Evolutionary conservation across 2,329 filamentous ascomycete species (phyloP).

Genomic region (Claviceps monticola): DNA sequence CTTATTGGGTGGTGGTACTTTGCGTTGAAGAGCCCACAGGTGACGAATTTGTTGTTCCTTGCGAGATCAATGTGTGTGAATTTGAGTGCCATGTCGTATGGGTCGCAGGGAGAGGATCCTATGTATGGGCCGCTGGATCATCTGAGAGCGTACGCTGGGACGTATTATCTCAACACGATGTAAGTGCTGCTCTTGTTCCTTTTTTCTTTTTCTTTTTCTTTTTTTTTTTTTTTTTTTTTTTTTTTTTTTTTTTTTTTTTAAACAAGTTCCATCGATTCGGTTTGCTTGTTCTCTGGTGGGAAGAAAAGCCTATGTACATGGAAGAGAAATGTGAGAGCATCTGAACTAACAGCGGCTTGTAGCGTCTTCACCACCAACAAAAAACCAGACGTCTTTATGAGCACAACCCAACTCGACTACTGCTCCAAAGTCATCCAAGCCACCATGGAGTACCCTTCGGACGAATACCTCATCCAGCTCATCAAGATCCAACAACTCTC

Average conservation of each 20-base stretch:
- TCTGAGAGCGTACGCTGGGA: slow-evolving; percentile 33
- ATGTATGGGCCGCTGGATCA: slow-evolving; percentile 24
- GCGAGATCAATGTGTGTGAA: slow-evolving; percentile 31
- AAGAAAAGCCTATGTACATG: no score
- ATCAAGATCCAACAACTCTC: slow-evolving; percentile 33
- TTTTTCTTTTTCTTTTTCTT: not conserved
- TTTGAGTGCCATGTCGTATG: slow-evolving; percentile 19
- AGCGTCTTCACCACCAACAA: slow-evolving; percentile 33
- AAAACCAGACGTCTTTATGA: slow-evolving; percentile 33
- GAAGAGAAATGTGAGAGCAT: no score
- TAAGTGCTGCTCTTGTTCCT: slow-evolving; percentile 14
- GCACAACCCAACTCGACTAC: slow-evolving; percentile 27
- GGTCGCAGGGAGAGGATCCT: slow-evolving; percentile 13
- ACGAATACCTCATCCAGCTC: slow-evolving; percentile 30
- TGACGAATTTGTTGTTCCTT: slow-evolving; percentile 35
- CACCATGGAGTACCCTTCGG: slow-evolving; percentile 28
- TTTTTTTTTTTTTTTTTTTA: not conserved
- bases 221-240: not conserved
- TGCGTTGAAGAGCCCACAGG: slow-evolving; percentile 33
- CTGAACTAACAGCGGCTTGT: not conserved
- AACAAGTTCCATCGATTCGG: no score
- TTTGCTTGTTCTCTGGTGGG: no score
- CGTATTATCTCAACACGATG: slow-evolving; percentile 37
- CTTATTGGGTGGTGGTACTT: slow-evolving; percentile 35
- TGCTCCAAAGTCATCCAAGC: slow-evolving; percentile 29